Conservation (phyloP, 768 basidiomycete genomes). For the Serendipita sp. region DNA sequence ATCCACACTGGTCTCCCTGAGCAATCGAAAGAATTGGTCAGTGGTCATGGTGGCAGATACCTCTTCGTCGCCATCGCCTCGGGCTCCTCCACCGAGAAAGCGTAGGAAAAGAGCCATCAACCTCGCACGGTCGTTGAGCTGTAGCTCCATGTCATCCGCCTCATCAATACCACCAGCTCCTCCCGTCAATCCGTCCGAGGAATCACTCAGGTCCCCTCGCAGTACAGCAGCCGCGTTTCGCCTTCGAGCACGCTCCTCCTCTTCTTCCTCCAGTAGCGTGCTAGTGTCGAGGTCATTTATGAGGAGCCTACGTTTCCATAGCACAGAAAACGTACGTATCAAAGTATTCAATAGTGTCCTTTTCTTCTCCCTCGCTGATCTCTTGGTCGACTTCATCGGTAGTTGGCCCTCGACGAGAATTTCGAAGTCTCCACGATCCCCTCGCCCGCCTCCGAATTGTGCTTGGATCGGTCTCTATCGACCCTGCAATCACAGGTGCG, state of each 20-base stretch:
- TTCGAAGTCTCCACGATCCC: constrained; percentile 25
- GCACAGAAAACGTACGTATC: constrained; percentile 38
- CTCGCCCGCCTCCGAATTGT: constrained; percentile 26
- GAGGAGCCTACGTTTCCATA: background rate
- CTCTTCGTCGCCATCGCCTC: background rate
- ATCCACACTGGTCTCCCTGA: background rate
- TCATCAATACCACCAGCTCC: background rate
- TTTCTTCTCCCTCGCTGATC: constrained; percentile 27
- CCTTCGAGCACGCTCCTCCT: background rate
- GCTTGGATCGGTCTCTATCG: constrained; percentile 29
- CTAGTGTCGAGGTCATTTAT: background rate
- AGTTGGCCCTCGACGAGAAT: constrained; percentile 16
- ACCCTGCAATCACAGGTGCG: constrained; percentile 31
- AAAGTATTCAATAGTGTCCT: constrained; percentile 43
- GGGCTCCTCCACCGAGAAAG: background rate
- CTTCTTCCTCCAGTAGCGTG: background rate
- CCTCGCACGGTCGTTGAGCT: background rate
- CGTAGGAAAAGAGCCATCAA: constrained; percentile 1
- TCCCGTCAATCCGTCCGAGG: background rate
- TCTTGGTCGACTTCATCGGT: constrained; percentile 17
- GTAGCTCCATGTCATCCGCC: background rate
- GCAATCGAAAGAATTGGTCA: background rate
- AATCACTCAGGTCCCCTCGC: background rate
- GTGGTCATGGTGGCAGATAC: background rate
- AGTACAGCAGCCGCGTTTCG: no score